Conservation (phyloP, 2,329 filamentous ascomycete genomes). For the Aspergillus novoparasiticus region DNA sequence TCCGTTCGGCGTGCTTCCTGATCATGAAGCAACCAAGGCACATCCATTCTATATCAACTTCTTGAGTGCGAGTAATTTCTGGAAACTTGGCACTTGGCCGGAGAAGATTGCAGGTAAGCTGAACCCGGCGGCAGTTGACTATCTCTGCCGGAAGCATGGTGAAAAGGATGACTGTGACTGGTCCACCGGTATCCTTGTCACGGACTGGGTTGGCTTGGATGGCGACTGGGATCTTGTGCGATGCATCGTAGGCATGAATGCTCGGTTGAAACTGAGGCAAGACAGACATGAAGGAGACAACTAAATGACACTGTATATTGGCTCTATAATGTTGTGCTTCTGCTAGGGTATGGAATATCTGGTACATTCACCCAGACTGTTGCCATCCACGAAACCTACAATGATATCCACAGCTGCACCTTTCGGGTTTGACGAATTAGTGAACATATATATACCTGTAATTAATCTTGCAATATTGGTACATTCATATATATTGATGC, state of each 20-base stretch:
- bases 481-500: background rate
- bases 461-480: background rate
- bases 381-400: background rate
- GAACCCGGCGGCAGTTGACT: conserved; percentile 72
- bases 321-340: background rate
- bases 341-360: background rate
- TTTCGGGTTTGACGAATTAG: background rate
- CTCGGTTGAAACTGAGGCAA: conserved; percentile 52
- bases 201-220: conserved; percentile 85
- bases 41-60: conserved; percentile 87
- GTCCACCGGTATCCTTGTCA: conserved; percentile 83
- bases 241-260: conserved; percentile 90
- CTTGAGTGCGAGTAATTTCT: conserved; percentile 89
- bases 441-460: background rate
- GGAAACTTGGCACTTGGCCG: conserved; percentile 89
- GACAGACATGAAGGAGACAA: conserved; percentile 14
- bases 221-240: conserved; percentile 90
- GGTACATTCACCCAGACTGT: background rate
- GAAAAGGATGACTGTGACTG: conserved; percentile 64
- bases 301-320: background rate
- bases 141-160: conserved; percentile 58
- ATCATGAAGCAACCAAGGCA: conserved; percentile 48
- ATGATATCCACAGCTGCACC: background rate
- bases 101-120: conserved; percentile 85
- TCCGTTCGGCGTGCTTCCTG: conserved; percentile 37